Conservation (phyloP, 2,329 filamentous ascomycete species). For the Botrytis medusae region DNA sequence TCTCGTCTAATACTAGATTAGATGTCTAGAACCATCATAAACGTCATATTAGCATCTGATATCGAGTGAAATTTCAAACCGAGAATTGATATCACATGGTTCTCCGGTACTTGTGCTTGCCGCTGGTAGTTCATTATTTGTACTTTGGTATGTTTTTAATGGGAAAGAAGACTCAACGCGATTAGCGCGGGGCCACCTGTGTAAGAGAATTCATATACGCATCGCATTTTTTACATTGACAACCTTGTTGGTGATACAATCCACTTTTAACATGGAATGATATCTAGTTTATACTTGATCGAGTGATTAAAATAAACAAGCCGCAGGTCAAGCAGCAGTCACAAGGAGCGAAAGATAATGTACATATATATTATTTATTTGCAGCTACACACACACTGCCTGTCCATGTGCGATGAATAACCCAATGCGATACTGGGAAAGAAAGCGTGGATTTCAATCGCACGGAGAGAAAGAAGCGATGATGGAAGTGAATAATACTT, state of each 20-base stretch:
- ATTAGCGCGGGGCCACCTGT: not conserved
- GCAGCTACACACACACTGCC: not conserved
- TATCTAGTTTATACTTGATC: fast-evolving
- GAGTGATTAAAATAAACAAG: not conserved
- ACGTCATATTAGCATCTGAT: not conserved
- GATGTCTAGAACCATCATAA: not conserved
- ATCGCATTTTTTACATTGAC: not conserved
- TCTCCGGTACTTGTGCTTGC: not conserved
- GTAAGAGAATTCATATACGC: not conserved
- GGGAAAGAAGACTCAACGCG: not conserved
- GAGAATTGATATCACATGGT: not conserved
- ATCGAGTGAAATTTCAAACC: not conserved
- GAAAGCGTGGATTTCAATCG: not conserved
- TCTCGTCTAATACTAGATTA: not conserved
- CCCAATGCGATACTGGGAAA: not conserved
- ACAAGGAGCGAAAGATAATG: not conserved
- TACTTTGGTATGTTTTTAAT: not conserved
- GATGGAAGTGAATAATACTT: not conserved
- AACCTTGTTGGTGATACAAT: not conserved
- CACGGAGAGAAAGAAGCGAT: not conserved
- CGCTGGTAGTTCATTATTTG: not conserved
- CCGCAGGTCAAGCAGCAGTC: not conserved
- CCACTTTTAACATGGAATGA: not conserved
- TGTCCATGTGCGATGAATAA: not conserved
- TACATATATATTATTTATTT: not conserved